Evolutionary conservation across 2,329 filamentous ascomycete genomes (phyloP), one percentile per base, ranked within the genome.

Genomic region (Pezicula rhizophila): DNA sequence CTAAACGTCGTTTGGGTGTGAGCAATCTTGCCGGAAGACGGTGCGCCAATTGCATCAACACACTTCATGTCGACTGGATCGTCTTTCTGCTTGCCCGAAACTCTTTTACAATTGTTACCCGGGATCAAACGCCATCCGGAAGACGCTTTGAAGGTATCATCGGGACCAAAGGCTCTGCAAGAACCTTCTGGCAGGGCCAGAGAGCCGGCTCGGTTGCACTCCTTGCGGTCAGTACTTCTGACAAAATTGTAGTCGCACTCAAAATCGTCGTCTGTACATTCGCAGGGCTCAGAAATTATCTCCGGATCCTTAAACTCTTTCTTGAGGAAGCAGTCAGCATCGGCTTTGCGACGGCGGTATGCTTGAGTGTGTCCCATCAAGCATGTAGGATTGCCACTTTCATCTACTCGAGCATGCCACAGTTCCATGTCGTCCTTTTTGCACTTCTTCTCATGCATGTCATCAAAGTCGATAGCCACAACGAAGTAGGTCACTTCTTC

Each of bases 241-340:
- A 82, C 72, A 64, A 96, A 97, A 66, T 95, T 95, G 74, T 87
- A 96, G 64, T 97, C 92, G 66, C 93, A 99, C 69, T 99, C 93
- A 65, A 95, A 99, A 66, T 99, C 95, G 31, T 76, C 73, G 49
- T 86, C 80, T 1, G 84, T 82, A 68, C 93, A 99, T 37, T 88
- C 81, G 72, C 93, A 99, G 42, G 81, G 69, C 59, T 89, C 80
- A 25, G 79, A 85, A 52, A 84, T 73, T 2, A 86, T 80, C 31
- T 79, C 69, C 0, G 87, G 83, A 54, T 93, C 87, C 62, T 89
- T 82, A 71, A 96, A 96, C 46, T 92, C 82, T 52, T 87, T 77
- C 59, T 88, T 87, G 58, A 97, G 77, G 65, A 96, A 95, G 68
- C 95, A 99, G 52, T 95, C 82, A 15, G 87, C 85, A 58, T 88